These are phyloP conservation scores for Gnaphalium uliginosum DNA, from an alignment of 129 eudicot species.

Conservation along the genomic window DNA sequence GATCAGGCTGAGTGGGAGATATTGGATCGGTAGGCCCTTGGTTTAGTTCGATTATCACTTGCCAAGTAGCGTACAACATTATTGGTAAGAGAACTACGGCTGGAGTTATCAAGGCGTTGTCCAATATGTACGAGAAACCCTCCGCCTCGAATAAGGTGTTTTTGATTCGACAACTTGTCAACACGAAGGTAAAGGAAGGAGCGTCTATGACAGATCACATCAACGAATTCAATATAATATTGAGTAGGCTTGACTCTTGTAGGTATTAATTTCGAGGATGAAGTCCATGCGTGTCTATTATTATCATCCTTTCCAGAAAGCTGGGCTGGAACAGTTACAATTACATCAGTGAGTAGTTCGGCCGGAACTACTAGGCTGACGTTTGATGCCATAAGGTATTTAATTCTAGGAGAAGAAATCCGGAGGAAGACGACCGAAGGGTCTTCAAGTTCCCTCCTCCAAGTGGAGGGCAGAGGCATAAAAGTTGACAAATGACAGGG, in stretches of 20 bases:
- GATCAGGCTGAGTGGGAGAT: no score
- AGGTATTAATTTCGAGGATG: neutral
- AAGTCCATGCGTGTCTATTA: neutral
- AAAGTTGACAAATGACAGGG: neutral
- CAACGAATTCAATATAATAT: neutral
- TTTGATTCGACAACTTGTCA: neutral
- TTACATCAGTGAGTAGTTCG: neutral
- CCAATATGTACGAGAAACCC: no score
- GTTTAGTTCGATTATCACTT: no score
- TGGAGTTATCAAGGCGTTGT: no score
- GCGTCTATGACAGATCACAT: neutral
- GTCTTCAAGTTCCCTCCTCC: no score
- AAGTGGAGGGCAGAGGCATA: neutral
- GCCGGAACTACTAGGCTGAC: neutral
- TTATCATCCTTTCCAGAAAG: neutral
- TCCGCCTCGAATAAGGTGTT: neutral
- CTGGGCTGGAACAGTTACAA: neutral
- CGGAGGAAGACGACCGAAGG: no score
- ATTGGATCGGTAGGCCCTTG: no score
- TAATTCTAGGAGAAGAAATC: neutral
- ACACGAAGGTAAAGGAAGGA: neutral
- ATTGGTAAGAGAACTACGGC: no score
- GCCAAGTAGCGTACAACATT: no score
- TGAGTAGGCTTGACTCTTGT: neutral
- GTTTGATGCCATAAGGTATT: neutral